phyloP scores from a whole-genome alignment of 495 filamentous ascomycete genomes.

The Ramalina intermedia region DNA sequence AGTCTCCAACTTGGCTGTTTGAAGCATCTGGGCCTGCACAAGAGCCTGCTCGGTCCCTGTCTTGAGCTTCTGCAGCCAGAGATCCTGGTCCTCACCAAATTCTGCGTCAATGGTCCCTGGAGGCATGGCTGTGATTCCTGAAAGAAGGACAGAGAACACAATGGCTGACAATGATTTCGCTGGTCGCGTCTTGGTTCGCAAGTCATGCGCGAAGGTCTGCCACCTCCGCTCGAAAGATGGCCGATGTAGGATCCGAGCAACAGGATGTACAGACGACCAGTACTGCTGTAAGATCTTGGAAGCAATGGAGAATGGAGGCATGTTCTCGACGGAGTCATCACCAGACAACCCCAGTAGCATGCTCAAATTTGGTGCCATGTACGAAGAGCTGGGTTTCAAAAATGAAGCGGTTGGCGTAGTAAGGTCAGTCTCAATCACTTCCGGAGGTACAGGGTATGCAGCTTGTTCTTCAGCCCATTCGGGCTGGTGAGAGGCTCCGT shows the following conservation, averaged over 20 bases:
- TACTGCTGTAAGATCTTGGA: conserved; percentile 50
- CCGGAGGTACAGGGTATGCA: neutral
- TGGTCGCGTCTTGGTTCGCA: conserved; percentile 36
- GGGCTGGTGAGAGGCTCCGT: neutral
- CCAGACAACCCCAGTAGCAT: neutral
- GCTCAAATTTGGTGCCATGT: conserved; percentile 31
- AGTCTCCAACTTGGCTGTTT: conserved; percentile 55
- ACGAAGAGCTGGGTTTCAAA: conserved; percentile 36
- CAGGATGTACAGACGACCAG: conserved; percentile 48
- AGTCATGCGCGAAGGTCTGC: conserved; percentile 45
- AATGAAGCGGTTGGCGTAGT: conserved; percentile 6
- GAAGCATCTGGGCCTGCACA: conserved; percentile 49
- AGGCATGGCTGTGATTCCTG: conserved; percentile 48
- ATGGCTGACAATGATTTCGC: conserved; percentile 48
- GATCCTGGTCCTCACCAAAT: conserved; percentile 35
- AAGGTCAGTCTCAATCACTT: conserved; percentile 1
- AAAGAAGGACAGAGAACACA: conserved; percentile 52
- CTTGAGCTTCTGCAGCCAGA: conserved; percentile 44
- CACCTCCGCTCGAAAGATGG: conserved; percentile 51
- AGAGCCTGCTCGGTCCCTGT: conserved; percentile 49
- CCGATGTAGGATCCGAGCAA: conserved; percentile 48
- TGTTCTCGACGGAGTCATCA: conserved; percentile 27
- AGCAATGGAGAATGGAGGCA: conserved; percentile 36
- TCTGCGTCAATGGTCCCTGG: conserved; percentile 32
- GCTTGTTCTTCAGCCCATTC: conserved; percentile 7